Percentiles rank a stretch among this genome's conserved stretches.
phyloP scores from a whole-genome alignment of 495 filamentous ascomycete species.

The Talaromyces trachyspermus region DNA sequence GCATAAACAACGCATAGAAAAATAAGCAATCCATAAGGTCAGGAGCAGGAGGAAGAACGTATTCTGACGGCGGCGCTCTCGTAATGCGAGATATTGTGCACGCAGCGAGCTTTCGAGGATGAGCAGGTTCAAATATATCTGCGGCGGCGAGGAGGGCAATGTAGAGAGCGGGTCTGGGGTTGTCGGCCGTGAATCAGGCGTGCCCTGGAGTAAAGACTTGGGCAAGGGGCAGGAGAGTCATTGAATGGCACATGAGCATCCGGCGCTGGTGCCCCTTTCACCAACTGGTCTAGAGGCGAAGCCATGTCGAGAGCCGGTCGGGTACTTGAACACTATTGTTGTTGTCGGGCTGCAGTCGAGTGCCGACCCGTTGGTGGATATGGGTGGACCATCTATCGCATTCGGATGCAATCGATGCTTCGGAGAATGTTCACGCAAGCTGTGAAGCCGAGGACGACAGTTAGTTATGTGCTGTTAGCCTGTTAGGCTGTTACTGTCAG shows the following conservation, averaged over 20 bases:
- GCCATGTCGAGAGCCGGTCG: conserved; percentile 37
- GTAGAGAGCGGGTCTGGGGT: conserved; percentile 67
- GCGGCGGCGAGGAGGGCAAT: conserved; percentile 85
- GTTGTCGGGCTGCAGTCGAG: background rate
- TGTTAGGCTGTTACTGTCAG: background rate
- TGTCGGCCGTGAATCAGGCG: conserved; percentile 20
- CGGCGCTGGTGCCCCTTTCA: conserved; percentile 68
- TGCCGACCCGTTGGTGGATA: background rate
- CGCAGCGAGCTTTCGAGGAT: conserved; percentile 94
- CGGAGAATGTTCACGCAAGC: no score
- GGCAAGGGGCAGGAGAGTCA: conserved; percentile 25
- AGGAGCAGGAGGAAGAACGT: conserved; percentile 88
- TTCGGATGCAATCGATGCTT: no score
- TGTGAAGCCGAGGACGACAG: background rate
- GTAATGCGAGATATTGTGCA: conserved; percentile 82
- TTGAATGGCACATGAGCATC: conserved; percentile 36
- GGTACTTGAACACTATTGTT: no score
- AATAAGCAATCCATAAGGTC: conserved; percentile 69
- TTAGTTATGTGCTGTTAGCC: background rate
- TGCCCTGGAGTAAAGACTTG: conserved; percentile 22
- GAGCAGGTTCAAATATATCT: conserved; percentile 96
- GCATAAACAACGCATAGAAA: conserved; percentile 77
- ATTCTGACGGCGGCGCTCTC: conserved; percentile 82
- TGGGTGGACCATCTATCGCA: conserved; percentile 5
- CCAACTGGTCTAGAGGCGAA: conserved; percentile 72